Evolutionary conservation across 169 alveolate genomes (phyloP), one percentile per base, ranked within the genome.

Genomic region (Cryptosporidium ubiquitum): DNA sequence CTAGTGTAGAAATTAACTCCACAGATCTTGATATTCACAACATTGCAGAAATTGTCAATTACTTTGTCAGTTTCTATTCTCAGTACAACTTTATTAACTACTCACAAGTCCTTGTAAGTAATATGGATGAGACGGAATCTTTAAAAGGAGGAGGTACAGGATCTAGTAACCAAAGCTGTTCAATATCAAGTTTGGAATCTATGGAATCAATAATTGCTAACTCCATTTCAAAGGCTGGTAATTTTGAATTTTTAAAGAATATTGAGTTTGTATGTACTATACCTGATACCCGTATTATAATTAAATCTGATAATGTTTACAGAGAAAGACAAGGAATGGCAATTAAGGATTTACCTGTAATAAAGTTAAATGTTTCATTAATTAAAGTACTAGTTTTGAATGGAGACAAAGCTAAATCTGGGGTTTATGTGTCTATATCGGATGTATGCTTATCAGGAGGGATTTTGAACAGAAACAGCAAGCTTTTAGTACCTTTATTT

Each of bases 401-500:
- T 4, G 55, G 73, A 7, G 68, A 79, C 9, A 26, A 61, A 7
- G 12, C 47, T 1, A 29, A n/a, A 26, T 79, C 89, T 16, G 44
- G 64, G 14, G 69, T 79, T 40, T 60, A 37, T 33, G 64, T 79
- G 12, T 79, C 75, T 33, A 64, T 79, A 20, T 66, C 51, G 3
- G 73, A 58, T 40, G 68, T 79, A 12, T 79, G 89, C 39, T 44
- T 79, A 60, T 79, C 89, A 14, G 89, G 89, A 18, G 89, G 89
- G 35, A 39, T 79, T 14, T 44, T 79, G 26, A 61, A 58, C 39
- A 64, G 75, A 16, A 58, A 47, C 14, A 31, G 40, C 14, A 29
- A 33, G 61, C 68, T 73, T n/a, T 20, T 73, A 23, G 70, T 73
- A 9, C 89, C 89, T 57, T 64, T 79, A 23, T 60, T 79, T 42